These are phyloP conservation scores for Linnemannia elongata DNA, from an alignment of 192 early-diverging fungal species.

Conservation along the genomic window DNA sequence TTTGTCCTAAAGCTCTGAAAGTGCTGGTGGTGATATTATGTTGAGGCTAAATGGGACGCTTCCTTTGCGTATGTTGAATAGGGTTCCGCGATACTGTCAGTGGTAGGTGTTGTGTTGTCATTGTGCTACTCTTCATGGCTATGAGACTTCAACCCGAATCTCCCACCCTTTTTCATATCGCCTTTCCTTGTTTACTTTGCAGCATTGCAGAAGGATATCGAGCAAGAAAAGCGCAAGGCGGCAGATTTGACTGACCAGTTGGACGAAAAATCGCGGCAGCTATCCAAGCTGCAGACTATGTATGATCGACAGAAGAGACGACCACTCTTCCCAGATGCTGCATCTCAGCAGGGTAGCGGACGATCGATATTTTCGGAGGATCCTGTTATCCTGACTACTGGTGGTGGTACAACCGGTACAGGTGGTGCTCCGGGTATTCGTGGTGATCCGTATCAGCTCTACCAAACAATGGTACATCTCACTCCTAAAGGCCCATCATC, in stretches of 20 bases:
- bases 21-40: neutral
- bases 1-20: too few relatives aligned
- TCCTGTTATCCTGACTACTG: neutral
- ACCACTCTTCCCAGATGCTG: constrained; percentile 12
- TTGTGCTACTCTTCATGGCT: too few relatives aligned
- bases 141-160: too few relatives aligned
- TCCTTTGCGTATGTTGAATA: neutral
- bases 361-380: neutral
- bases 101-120: constrained; percentile 13
- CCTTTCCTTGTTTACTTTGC: neutral
- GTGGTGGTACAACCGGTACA: neutral
- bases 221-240: constrained; percentile 52
- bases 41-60: too few relatives aligned
- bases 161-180: neutral
- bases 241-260: constrained; percentile 56
- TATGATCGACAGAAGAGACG: constrained; percentile 34
- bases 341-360: neutral
- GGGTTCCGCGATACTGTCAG: constrained; percentile 28
- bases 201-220: constrained; percentile 54
- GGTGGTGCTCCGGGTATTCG: neutral
- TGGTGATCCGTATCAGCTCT: constrained; percentile 10
- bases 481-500: too few relatives aligned
- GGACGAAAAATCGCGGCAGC: constrained; percentile 64
- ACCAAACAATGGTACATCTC: neutral
- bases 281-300: constrained; percentile 61